Conservation (phyloP, 176 grass and related monocot species). For the Raddia distichophylla region DNA sequence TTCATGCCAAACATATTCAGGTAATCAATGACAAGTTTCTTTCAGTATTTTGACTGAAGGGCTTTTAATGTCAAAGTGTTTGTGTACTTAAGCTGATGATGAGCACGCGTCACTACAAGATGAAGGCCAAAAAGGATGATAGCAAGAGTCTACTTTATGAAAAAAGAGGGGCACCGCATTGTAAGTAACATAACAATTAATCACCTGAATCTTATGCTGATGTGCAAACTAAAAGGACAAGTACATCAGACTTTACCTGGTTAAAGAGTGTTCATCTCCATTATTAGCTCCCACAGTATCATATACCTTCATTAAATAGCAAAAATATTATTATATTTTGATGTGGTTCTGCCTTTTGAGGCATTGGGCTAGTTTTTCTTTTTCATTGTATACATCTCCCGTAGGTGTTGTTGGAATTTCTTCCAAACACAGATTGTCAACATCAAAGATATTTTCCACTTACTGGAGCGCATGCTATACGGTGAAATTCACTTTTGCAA, state of each 20-base stretch:
- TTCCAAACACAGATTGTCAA: constrained; percentile 7
- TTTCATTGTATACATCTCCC: constrained; percentile 40
- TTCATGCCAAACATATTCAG: constrained; percentile 32
- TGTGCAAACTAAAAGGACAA: not conserved
- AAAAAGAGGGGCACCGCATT: constrained; percentile 17
- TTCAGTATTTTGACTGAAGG: constrained; percentile 6
- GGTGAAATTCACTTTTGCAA: constrained; percentile 83
- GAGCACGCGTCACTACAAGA: not conserved
- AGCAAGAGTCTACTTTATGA: constrained; percentile 26
- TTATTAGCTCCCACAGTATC: constrained; percentile 56
- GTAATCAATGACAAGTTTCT: constrained; percentile 22
- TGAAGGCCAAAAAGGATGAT: constrained; percentile 36
- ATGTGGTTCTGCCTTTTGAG: constrained; percentile 28
- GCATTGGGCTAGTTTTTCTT: constrained; percentile 20
- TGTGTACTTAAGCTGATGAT: constrained; percentile 7
- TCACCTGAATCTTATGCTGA: constrained; percentile 2
- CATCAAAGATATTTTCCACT: constrained; percentile 44
- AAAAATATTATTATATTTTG: constrained; percentile 38
- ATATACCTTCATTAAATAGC: constrained; percentile 65
- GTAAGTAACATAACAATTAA: constrained; percentile 31
- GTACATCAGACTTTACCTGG: constrained; percentile 50
- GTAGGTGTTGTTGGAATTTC: not conserved
- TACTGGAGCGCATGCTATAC: constrained; percentile 76
- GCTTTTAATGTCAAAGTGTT: constrained; percentile 12
- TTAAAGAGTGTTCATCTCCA: constrained; percentile 68